Conservation (phyloP, 495 filamentous ascomycete species). For the Penicillium manginii region DNA sequence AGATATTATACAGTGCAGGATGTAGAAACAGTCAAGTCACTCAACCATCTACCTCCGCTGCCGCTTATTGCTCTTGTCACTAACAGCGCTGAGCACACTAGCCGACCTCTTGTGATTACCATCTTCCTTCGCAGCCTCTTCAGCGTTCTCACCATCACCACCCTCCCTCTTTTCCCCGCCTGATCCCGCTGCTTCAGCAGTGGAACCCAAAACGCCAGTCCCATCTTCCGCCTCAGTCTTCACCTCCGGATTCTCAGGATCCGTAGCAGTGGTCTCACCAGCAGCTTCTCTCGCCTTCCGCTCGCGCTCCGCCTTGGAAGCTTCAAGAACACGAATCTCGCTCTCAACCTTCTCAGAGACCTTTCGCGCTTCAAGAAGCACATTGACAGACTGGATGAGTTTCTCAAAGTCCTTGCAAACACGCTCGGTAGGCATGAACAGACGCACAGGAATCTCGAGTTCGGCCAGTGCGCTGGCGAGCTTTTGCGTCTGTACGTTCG, state of each 20-base stretch:
- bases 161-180: slow-evolving; percentile 10
- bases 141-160: slow-evolving; percentile 20
- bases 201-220: slow-evolving; percentile 20
- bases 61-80: slow-evolving; percentile 73
- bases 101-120: slow-evolving; percentile 69
- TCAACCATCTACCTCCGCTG: slow-evolving; percentile 61
- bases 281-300: slow-evolving; percentile 33
- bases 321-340: slow-evolving; percentile 75
- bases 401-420: slow-evolving; percentile 82
- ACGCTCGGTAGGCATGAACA: slow-evolving; percentile 83
- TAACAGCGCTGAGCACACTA: slow-evolving; percentile 69
- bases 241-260: slow-evolving; percentile 37
- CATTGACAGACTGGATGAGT: slow-evolving; percentile 72
- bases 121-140: slow-evolving; percentile 33
- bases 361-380: slow-evolving; percentile 81
- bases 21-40: neutral
- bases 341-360: slow-evolving; percentile 81
- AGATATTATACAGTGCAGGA: slow-evolving; percentile 11
- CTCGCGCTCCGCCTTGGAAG: slow-evolving; percentile 65
- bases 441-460: slow-evolving; percentile 73
- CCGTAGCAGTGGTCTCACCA: slow-evolving; percentile 19
- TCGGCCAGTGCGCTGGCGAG: slow-evolving; percentile 78
- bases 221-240: slow-evolving; percentile 45
- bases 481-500: slow-evolving; percentile 76
- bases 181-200: slow-evolving; percentile 16